A percentile compares a stretch with the other conserved stretches of the same genome.
Conservation (phyloP, 2,329 filamentous ascomycete genomes). For the Apiospora sp. region DNA sequence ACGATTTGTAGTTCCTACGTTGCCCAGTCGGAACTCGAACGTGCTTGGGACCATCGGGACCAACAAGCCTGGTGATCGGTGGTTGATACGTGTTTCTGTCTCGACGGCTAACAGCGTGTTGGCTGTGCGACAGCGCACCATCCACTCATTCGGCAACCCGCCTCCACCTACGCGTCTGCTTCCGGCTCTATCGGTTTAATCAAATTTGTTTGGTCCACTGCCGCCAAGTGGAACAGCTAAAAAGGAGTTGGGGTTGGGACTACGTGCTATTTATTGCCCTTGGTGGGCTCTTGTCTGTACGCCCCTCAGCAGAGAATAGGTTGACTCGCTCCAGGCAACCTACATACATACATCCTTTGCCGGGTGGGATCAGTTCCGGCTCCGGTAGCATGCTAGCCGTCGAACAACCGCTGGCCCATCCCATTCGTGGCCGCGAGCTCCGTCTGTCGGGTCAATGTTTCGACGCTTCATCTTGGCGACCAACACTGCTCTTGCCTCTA, state of each 20-base stretch:
- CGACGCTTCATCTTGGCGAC: neutral
- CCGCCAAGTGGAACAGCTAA: constrained; percentile 14
- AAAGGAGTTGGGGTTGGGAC: neutral
- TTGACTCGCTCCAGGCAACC: neutral
- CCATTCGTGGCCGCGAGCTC: neutral
- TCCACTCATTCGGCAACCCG: neutral
- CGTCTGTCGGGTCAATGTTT: neutral
- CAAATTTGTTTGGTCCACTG: constrained; percentile 12
- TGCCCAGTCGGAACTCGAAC: constrained; percentile 3
- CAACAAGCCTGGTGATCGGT: neutral
- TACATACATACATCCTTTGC: neutral
- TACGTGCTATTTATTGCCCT: constrained; percentile 4
- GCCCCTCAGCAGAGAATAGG: neutral
- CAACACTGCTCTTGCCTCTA: neutral
- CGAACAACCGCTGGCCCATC: neutral
- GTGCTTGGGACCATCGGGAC: constrained; percentile 1
- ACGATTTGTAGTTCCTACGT: neutral
- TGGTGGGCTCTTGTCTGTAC: neutral
- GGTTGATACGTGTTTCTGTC: neutral
- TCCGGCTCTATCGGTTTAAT: constrained; percentile 13
- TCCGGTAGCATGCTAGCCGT: neutral
- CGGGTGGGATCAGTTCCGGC: constrained; percentile 2
- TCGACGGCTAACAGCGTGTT: constrained; percentile 14
- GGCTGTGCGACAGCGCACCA: neutral
- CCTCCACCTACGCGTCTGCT: neutral